Evolutionary conservation across 768 basidiomycete genomes (phyloP), one percentile per base, ranked within the genome.

Genomic region (Leucogyrophana mollusca): DNA sequence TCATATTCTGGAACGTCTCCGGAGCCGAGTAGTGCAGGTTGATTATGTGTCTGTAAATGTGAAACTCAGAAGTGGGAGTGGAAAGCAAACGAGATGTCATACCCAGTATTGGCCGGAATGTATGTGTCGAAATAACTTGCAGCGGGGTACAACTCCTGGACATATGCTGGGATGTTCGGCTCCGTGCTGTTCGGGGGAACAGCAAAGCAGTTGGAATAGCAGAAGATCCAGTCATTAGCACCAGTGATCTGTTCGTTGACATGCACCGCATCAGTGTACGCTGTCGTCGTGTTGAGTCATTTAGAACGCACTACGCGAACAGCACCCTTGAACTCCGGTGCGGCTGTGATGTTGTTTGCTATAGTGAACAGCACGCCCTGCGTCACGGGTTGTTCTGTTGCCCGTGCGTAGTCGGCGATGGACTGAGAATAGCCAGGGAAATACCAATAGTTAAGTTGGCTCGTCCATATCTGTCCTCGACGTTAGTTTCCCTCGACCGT

Each of bases 391-490:
- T 52, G 53, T 43, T 52, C 51, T 10, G 43, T 42, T 34, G 25
- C 21, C 27, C 5, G 43, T 40, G 13, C 36, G 23, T 32, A 32
- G 36, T 40, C 32, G 33, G 47, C 41, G 10, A 45, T 48, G 16
- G 23, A 35, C 14, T 49, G 27, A 20, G 47, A 39, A 40, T 44
- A 55, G 45, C 46, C 49, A 3, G 54, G 54, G 38, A 38, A 52
- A 44, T 55, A 52, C 30, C 41, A 50, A 45, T 49, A 53, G 27
- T 53, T 40, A 34, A 55, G 43, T 45, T 55, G 54, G 39, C 45
- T 33, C 17, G 47, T 40, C 25, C 44, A 40, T 13, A 47, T 47
- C 44, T 45, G 6, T 30, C 7, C 7, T 6, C 6, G 13, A 30
- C 27, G 27, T 30, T 13, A 30, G 27, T 30, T 13, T 6, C 13